phyloP scores from a whole-genome alignment of 176 grass and related monocot species.

The Avena eriantha region DNA sequence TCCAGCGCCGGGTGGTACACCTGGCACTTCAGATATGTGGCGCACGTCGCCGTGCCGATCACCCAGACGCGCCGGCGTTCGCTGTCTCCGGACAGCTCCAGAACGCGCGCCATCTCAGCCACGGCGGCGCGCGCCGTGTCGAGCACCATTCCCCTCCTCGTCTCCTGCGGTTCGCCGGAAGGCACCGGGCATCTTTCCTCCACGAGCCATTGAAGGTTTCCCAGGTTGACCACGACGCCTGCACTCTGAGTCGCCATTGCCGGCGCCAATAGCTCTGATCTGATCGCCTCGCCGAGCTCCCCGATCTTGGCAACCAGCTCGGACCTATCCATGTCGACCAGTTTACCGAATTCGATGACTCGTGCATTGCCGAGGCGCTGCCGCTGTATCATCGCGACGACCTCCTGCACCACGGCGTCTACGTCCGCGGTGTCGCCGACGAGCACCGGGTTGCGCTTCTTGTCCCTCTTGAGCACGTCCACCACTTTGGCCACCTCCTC shows the following conservation, averaged over 20 bases:
- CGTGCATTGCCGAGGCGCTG: conserved; percentile 61
- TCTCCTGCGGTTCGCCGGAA: conserved; percentile 17
- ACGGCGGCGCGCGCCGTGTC: conserved; percentile 57
- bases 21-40: conserved; percentile 83
- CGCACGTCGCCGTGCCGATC: conserved; percentile 81
- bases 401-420: conserved; percentile 67
- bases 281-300: conserved; percentile 54
- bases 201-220: conserved; percentile 90
- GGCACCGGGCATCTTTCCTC: conserved; percentile 31
- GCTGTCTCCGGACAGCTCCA: conserved; percentile 39
- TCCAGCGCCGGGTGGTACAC: conserved; percentile 84
- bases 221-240: conserved; percentile 71
- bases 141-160: conserved; percentile 50
- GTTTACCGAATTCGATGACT: conserved; percentile 50
- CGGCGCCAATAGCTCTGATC: conserved; percentile 40
- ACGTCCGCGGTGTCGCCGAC: conserved; percentile 70
- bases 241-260: not conserved
- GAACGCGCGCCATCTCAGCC: conserved; percentile 62
- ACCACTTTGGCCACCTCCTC: conserved; percentile 70
- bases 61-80: conserved; percentile 66
- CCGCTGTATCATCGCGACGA: conserved; percentile 55
- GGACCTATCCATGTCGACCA: conserved; percentile 46
- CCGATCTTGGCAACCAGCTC: conserved; percentile 53
- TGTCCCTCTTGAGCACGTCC: conserved; percentile 53
- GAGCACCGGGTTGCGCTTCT: conserved; percentile 76